Conservation (phyloP, 345 rosid genomes). For the Eucalyptus pumila region DNA sequence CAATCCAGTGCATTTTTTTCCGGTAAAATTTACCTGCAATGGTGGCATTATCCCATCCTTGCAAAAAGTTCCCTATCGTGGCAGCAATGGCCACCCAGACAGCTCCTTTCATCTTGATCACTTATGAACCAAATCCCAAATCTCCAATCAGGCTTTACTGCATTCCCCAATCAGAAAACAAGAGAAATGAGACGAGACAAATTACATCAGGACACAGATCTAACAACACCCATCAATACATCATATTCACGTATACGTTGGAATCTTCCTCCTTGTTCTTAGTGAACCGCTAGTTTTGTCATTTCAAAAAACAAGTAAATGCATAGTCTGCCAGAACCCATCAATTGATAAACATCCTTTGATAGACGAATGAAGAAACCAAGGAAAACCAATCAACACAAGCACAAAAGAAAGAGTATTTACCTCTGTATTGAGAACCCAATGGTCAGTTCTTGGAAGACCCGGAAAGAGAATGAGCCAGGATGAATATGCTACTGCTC, state of each 20-base stretch:
- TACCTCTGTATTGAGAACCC: not conserved
- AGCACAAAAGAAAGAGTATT: not conserved
- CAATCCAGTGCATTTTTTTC: not conserved
- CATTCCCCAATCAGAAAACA: not conserved
- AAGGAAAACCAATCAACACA: not conserved
- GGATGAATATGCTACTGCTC: not conserved
- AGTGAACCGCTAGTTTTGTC: not conserved
- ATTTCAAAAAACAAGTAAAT: not conserved
- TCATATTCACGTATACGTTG: not conserved
- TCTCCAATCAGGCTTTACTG: not conserved
- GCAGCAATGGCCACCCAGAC: slow-evolving; percentile 88
- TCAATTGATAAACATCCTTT: not conserved
- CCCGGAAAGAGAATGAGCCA: not conserved
- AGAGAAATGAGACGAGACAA: not conserved
- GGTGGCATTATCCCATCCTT: slow-evolving; percentile 99
- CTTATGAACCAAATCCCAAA: not conserved
- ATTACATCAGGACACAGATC: not conserved
- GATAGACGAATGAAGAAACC: not conserved
- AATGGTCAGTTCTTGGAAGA: not conserved
- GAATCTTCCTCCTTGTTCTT: not conserved
- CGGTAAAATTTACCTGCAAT: slow-evolving; percentile 62
- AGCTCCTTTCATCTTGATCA: slow-evolving; percentile 59
- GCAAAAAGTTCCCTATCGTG: slow-evolving; percentile 86
- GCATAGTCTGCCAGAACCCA: not conserved
- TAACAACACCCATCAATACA: not conserved